A percentile compares a stretch with the other conserved stretches of the same genome.
Evolutionary conservation across 331 rosid species (phyloP).

Genomic region (Pyrus hybrid): DNA sequence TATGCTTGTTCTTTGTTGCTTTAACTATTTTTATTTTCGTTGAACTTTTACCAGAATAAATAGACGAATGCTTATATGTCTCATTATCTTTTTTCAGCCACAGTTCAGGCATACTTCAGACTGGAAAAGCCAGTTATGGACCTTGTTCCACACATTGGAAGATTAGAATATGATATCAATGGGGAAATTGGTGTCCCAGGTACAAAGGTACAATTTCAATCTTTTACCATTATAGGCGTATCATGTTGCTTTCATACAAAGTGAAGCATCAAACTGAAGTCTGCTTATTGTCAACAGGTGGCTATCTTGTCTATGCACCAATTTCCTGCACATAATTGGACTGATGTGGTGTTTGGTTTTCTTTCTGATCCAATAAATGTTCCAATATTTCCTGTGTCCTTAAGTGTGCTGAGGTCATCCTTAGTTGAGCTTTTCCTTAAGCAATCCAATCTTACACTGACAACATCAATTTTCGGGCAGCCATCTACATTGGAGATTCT

Average conservation of each 20-base stretch:
- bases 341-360: constrained; percentile 70
- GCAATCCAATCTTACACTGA: constrained; percentile 67
- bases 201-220: constrained; percentile 50
- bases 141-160: constrained; percentile 61
- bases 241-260: not conserved
- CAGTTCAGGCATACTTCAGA: constrained; percentile 66
- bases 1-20: not conserved
- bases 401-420: constrained; percentile 68
- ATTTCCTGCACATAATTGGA: constrained; percentile 40
- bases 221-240: not conserved
- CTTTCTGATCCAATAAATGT: constrained; percentile 56
- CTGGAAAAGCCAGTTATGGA: constrained; percentile 73
- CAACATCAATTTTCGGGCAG: constrained; percentile 62
- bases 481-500: constrained; percentile 60
- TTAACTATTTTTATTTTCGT: not conserved
- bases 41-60: not conserved
- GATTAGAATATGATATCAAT: constrained; percentile 68
- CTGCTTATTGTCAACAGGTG: constrained; percentile 45
- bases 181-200: constrained; percentile 70
- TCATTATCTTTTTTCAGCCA: constrained; percentile 41
- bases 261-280: constrained; percentile 19
- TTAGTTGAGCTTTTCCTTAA: constrained; percentile 65
- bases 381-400: constrained; percentile 55
- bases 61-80: not conserved
- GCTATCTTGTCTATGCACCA: constrained; percentile 69